Conservation (phyloP, 2,329 filamentous ascomycete genomes). For the Botryosphaeria agaves region DNA sequence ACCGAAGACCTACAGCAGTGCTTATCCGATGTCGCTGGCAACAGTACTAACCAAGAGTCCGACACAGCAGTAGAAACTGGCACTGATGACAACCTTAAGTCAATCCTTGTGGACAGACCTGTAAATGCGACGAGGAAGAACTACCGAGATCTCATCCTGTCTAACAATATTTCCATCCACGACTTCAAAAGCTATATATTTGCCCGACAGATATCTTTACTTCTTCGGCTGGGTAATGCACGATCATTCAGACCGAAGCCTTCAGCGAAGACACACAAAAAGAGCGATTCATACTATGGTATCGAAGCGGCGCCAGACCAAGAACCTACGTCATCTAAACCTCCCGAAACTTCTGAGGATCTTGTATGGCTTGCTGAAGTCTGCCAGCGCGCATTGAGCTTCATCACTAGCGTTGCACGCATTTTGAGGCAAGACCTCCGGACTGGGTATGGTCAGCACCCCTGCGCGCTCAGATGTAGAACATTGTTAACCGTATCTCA, state of each 20-base stretch:
- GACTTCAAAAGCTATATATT: slow-evolving; percentile 94
- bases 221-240: slow-evolving; percentile 65
- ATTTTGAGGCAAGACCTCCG: slow-evolving; percentile 65
- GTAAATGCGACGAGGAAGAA: slow-evolving; percentile 41
- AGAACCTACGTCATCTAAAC: slow-evolving; percentile 6
- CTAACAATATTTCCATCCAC: slow-evolving; percentile 89
- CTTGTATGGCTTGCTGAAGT: slow-evolving; percentile 70
- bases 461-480: too few relatives aligned
- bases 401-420: slow-evolving; percentile 64
- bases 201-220: slow-evolving; percentile 64
- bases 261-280: slow-evolving; percentile 16
- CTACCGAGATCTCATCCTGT: slow-evolving; percentile 81
- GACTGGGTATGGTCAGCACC: slow-evolving; percentile 40
- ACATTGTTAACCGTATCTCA: background rate
- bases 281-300: slow-evolving; percentile 8
- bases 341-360: slow-evolving; percentile 48
- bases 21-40: background rate
- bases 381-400: slow-evolving; percentile 65
- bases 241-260: slow-evolving; percentile 23
- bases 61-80: slow-evolving; percentile 4
- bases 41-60: slow-evolving; percentile 5
- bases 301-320: background rate
- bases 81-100: slow-evolving; percentile 7
- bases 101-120: slow-evolving; percentile 7
- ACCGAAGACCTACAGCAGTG: slow-evolving; percentile 57